Evolutionary conservation across 75 land plant species (phyloP).

Genomic region (Cunninghamia lanceolata): DNA sequence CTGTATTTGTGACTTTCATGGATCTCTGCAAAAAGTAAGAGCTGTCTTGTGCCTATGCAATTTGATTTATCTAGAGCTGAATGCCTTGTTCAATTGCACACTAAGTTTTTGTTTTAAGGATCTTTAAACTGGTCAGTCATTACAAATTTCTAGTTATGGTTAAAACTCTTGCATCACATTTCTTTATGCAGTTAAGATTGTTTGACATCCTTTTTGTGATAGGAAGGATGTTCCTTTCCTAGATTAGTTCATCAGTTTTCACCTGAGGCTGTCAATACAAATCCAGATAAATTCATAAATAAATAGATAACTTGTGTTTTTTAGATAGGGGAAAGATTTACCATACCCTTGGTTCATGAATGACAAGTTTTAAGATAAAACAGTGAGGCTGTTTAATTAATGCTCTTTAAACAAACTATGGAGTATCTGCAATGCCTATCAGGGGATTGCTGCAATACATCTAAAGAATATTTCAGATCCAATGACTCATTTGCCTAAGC

Average conservation of each 20-base stretch:
- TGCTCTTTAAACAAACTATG: background rate
- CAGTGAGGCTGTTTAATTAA: background rate
- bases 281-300: background rate
- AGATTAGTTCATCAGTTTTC: background rate
- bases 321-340: background rate
- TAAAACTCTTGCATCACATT: background rate
- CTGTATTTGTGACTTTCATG: constrained; percentile 95
- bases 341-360: background rate
- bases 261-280: too few relatives aligned
- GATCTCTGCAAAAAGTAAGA: constrained; percentile 93
- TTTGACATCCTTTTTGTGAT: background rate
- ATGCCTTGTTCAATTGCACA: background rate
- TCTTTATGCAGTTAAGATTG: background rate
- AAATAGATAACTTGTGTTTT: background rate
- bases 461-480: background rate
- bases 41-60: background rate
- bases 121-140: background rate
- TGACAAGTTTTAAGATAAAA: background rate
- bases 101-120: background rate
- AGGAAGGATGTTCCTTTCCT: background rate
- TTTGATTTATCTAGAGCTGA: background rate
- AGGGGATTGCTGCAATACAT: background rate
- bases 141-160: background rate
- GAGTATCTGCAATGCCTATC: background rate
- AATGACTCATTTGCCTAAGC: background rate